Conservation (phyloP, 2,329 filamentous ascomycete genomes). For the Cercospora sp. region DNA sequence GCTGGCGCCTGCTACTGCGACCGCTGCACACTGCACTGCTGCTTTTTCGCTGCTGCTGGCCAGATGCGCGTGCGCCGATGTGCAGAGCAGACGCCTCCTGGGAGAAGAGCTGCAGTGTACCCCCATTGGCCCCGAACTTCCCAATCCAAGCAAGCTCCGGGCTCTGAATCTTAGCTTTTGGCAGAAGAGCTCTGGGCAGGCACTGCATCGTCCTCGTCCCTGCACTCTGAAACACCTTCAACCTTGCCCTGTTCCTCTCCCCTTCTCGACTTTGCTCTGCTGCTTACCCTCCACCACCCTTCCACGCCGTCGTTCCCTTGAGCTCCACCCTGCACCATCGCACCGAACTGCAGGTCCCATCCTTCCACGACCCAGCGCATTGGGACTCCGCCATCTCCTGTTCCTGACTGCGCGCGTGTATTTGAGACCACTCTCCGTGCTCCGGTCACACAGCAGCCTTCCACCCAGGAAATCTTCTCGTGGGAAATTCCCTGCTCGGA, state of each 20-base stretch:
- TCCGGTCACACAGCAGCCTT: neutral
- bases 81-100: neutral
- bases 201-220: neutral
- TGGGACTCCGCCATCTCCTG: neutral
- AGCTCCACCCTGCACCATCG: neutral
- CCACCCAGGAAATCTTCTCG: neutral
- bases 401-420: neutral
- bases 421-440: neutral
- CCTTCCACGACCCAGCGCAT: neutral
- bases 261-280: neutral
- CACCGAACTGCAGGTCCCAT: neutral
- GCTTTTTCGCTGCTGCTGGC: neutral
- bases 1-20: neutral
- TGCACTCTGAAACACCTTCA: neutral
- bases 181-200: neutral
- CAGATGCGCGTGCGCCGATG: neutral
- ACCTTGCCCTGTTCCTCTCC: conserved; percentile 3
- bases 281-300: neutral
- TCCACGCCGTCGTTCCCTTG: neutral
- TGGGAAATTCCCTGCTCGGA: conserved; percentile 13
- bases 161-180: neutral
- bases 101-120: neutral
- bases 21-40: neutral
- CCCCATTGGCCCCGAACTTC: neutral
- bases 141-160: neutral